phyloP scores from a whole-genome alignment of 73 alveolate genomes.

The Paramecium octaurelia region DNA sequence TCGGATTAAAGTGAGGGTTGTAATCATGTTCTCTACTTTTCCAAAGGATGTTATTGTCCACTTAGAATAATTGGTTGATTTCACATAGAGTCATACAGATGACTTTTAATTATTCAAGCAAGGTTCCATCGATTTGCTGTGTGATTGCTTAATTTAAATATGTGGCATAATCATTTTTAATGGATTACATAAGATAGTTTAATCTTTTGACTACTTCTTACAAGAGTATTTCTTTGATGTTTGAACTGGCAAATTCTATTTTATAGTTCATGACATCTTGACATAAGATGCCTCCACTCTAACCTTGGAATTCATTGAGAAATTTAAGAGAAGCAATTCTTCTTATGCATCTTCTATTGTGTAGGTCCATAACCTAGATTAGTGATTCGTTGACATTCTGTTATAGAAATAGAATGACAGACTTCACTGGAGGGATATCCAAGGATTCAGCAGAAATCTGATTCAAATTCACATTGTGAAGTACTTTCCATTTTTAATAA shows the following conservation, averaged over 20 bases:
- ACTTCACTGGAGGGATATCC: slow-evolving; percentile 52
- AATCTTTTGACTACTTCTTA: slow-evolving; percentile 4
- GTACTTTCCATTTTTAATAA: slow-evolving; percentile 56
- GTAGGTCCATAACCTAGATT: neutral
- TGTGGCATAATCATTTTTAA: slow-evolving; percentile 13
- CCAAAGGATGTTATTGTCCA: slow-evolving; percentile 21
- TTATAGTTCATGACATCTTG: neutral
- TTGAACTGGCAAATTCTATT: neutral
- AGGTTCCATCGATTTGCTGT: neutral
- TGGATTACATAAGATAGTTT: slow-evolving; percentile 27
- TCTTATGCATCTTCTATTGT: slow-evolving; percentile 56
- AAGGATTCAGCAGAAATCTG: slow-evolving; percentile 25
- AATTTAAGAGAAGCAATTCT: slow-evolving; percentile 52
- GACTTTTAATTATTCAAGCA: neutral
- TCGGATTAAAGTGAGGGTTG: slow-evolving; percentile 44
- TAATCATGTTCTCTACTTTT: slow-evolving; percentile 21
- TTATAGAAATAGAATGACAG: slow-evolving; percentile 35
- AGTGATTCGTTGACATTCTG: neutral
- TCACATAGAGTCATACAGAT: slow-evolving; percentile 8
- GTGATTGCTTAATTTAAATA: neutral
- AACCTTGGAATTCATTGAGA: slow-evolving; percentile 20
- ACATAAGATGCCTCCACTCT: neutral
- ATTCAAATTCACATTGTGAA: neutral
- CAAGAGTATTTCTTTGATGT: neutral
- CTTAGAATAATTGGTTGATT: slow-evolving; percentile 22